These are phyloP conservation scores for Piedraia hortae DNA, from an alignment of 2,329 filamentous ascomycete species.

Conservation along the genomic window DNA sequence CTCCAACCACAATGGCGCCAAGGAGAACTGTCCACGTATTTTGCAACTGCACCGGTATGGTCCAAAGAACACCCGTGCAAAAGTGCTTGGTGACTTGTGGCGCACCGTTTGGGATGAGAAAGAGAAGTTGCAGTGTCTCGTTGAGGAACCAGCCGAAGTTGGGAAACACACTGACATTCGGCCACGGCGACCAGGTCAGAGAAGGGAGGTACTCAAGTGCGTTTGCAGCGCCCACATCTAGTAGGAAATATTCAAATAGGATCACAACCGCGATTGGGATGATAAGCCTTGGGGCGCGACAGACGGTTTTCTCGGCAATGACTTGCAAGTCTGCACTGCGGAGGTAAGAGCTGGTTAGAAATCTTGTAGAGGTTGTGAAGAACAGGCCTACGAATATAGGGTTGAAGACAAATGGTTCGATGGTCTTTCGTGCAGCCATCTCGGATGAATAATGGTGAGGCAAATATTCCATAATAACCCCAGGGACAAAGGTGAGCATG, in stretches of 20 bases:
- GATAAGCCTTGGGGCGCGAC: slow-evolving; percentile 18
- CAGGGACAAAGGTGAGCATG: slow-evolving; percentile 16
- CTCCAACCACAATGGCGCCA: slow-evolving; percentile 16
- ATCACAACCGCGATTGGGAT: slow-evolving; percentile 18
- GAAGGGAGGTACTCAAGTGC: slow-evolving; percentile 20
- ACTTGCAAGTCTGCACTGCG: slow-evolving; percentile 16
- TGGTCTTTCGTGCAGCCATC: slow-evolving; percentile 16
- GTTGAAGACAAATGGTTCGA: slow-evolving; percentile 20
- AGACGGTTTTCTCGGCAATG: slow-evolving; percentile 18
- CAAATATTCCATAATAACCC: slow-evolving; percentile 14
- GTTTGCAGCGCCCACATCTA: slow-evolving; percentile 17
- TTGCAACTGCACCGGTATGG: slow-evolving; percentile 22
- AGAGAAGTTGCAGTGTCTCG: slow-evolving; percentile 19
- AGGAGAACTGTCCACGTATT: slow-evolving; percentile 19
- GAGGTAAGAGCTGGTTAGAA: slow-evolving; percentile 17
- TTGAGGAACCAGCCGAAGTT: slow-evolving; percentile 18
- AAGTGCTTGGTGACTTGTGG: slow-evolving; percentile 21
- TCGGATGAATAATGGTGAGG: slow-evolving; percentile 15
- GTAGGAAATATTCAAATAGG: slow-evolving; percentile 20
- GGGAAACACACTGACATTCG: slow-evolving; percentile 15
- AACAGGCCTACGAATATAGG: slow-evolving; percentile 22
- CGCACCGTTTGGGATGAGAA: slow-evolving; percentile 20
- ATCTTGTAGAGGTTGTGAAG: slow-evolving; percentile 21
- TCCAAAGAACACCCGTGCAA: slow-evolving; percentile 23
- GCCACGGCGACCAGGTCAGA: slow-evolving; percentile 22